Evolutionary conservation across 2,329 filamentous ascomycete genomes (phyloP), one percentile per base, ranked within the genome.

Genomic region (Cladosporium sp.): DNA sequence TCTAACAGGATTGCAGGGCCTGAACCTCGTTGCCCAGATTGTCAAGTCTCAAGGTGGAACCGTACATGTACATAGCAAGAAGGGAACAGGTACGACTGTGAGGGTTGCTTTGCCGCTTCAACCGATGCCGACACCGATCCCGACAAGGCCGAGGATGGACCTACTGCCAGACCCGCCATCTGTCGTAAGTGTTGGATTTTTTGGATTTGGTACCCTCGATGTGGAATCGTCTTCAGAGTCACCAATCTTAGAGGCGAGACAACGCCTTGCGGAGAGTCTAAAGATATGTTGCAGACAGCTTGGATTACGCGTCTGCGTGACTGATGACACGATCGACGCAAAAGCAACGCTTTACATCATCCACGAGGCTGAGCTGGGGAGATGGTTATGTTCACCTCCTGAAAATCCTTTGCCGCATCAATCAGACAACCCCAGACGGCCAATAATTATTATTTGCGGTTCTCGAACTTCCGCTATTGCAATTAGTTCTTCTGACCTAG

Each of bases 21-120:
- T 88, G 43, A 84, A 80, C 36, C 77, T 88, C 6, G 83, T 86
- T 62, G 73, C 59, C 51, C 68, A 51, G 43, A 79, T 88, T 4
- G 76, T 85, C 18, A 76, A 77, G 43, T 75, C 78, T 30, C 67
- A 86, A 3, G 74, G 76, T 25, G 83, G 84, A 13, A 75, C 72
- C 15, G 80, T 86, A 39, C 59, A 61, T 40, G 62, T 66, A 3
- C 53, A 60, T 16, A 62, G 59, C 42, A 56, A 59, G 38, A 62
- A 61, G 35, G 57, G 53, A 9, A 27, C 13, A 3, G 59, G 59
- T 3, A 59, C 59, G 4, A 57, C 51, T 5, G 51, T 58, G 20
- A 56, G 41, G 4, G 53, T 61, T 1, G 46, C 43, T 7, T 27
- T 56, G 13, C 59, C 59, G 1, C 29, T 53, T 9, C 51, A 54